These are phyloP conservation scores for Coemansia pectinata DNA, from an alignment of 192 early-diverging fungal genomes.

Conservation along the genomic window DNA sequence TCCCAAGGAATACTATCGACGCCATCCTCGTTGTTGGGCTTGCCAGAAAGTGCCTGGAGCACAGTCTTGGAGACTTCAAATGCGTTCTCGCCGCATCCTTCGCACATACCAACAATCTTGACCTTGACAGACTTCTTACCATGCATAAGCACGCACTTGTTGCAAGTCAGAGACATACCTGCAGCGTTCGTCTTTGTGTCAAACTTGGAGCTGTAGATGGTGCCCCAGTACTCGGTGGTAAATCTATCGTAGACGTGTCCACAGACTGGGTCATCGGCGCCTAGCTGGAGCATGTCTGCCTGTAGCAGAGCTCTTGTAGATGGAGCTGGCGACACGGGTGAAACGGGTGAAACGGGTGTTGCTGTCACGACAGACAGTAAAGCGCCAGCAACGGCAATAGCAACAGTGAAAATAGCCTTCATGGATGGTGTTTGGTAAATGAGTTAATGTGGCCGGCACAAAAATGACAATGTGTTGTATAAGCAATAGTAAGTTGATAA, in stretches of 20 bases:
- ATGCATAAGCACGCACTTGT: constrained; percentile 10
- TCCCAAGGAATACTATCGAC: background rate
- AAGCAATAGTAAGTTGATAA: background rate
- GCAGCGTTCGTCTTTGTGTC: background rate
- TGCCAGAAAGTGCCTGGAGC: background rate
- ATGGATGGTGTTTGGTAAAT: background rate
- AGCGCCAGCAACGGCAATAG: background rate
- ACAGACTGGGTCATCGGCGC: constrained; percentile 1
- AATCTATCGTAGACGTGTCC: background rate
- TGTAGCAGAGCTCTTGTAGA: background rate
- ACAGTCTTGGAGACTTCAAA: background rate
- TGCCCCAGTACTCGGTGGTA: background rate
- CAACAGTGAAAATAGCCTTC: background rate
- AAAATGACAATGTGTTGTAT: background rate
- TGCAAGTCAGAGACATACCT: constrained; percentile 7
- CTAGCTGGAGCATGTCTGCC: constrained; percentile 3
- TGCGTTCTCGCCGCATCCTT: background rate
- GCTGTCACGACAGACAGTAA: background rate
- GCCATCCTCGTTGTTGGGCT: background rate
- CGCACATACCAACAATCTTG: constrained; percentile 10
- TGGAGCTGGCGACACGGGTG: background rate
- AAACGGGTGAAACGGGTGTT: background rate
- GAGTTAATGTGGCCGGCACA: constrained; percentile 16
- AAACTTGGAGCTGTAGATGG: constrained; percentile 2
- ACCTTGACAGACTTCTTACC: constrained; percentile 6